phyloP scores from a whole-genome alignment of 495 filamentous ascomycete species.

The Xylaria curta region DNA sequence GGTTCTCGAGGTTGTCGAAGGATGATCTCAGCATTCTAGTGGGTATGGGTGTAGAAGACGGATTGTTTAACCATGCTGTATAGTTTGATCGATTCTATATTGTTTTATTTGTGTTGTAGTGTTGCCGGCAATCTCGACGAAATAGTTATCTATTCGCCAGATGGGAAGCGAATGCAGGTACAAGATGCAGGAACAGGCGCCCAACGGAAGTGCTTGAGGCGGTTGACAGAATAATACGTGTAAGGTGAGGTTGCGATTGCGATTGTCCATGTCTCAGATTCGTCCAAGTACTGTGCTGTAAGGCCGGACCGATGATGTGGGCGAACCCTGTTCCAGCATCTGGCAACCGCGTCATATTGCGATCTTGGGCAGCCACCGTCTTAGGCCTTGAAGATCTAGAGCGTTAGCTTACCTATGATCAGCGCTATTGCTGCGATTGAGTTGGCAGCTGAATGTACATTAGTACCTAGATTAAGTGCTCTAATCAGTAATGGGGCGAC shows the following conservation, averaged over 20 bases:
- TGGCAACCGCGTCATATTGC: conserved; percentile 15
- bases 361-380: neutral
- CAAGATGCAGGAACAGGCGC: neutral
- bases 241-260: neutral
- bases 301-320: conserved; percentile 24
- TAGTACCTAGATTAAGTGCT: neutral
- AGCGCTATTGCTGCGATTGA: neutral
- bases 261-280: neutral
- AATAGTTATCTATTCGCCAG: neutral
- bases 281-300: neutral
- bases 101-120: neutral
- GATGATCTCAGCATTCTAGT: neutral
- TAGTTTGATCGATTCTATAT: neutral
- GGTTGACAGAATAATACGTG: neutral
- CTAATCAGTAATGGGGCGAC: neutral
- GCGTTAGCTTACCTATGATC: neutral
- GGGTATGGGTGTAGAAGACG: neutral
- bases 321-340: conserved; percentile 28
- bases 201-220: neutral
- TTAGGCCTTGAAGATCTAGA: neutral
- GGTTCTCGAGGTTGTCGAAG: neutral
- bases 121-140: neutral
- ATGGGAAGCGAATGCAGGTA: neutral
- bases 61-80: neutral
- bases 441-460: neutral